Evolutionary conservation across 352 stramenopile genomes (phyloP).

Genomic region (Phytophthora aleatoria): DNA sequence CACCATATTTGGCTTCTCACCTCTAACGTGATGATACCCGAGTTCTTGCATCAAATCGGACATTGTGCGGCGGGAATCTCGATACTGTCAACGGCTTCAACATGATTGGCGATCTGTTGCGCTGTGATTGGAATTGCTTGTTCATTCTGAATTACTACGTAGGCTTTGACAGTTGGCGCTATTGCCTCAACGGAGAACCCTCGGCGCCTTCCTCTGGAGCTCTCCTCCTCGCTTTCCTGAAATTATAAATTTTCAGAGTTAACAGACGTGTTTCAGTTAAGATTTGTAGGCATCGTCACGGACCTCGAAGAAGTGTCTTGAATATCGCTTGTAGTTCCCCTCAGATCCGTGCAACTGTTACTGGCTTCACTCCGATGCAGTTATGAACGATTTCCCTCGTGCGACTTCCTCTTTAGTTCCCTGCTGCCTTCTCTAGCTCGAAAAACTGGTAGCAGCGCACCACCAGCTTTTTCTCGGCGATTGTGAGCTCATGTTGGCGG

Average conservation of each 20-base stretch:
- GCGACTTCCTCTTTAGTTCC: background rate
- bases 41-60: conserved; percentile 11
- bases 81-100: background rate
- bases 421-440: background rate
- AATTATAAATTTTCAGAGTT: background rate
- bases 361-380: background rate
- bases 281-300: background rate
- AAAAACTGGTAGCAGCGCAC: background rate
- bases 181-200: background rate
- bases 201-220: conserved; percentile 2
- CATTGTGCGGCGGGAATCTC: conserved; percentile 2
- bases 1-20: conserved; percentile 26
- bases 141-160: conserved; percentile 12
- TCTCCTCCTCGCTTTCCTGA: background rate
- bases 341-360: background rate
- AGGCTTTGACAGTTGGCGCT: background rate
- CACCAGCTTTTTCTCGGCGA: background rate
- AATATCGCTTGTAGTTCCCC: background rate
- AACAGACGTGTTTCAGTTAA: background rate
- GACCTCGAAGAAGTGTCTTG: background rate
- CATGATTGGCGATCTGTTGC: conserved; percentile 6
- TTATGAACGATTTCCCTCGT: conserved; percentile 3
- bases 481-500: background rate
- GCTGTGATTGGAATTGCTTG: conserved; percentile 18
- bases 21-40: conserved; percentile 8